phyloP scores from a whole-genome alignment of 2,329 filamentous ascomycete species.

The Monilinia fructicola region DNA sequence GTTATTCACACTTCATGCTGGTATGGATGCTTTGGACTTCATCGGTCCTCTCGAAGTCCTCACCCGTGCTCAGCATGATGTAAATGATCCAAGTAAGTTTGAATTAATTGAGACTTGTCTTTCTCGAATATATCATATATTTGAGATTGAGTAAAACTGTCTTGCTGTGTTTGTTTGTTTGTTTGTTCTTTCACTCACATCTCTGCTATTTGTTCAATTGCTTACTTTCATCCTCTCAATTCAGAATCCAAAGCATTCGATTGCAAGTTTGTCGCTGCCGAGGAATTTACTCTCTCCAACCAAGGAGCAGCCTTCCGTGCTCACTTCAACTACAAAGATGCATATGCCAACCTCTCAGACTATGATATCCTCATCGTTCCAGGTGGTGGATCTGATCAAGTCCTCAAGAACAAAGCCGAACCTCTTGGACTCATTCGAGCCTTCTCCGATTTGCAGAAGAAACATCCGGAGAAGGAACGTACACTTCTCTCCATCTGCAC shows the following conservation, averaged over 20 bases:
- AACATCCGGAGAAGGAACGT: slow-evolving; percentile 75
- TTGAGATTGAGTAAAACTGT: neutral
- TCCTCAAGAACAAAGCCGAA: slow-evolving; percentile 67
- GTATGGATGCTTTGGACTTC: slow-evolving; percentile 58
- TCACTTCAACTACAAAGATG: slow-evolving; percentile 77
- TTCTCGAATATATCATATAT: neutral
- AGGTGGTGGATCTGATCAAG: slow-evolving; percentile 61
- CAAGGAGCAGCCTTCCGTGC: slow-evolving; percentile 70
- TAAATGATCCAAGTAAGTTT: slow-evolving; percentile 50
- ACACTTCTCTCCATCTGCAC: slow-evolving; percentile 80
- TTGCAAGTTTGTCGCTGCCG: slow-evolving; percentile 43
- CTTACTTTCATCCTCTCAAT: neutral
- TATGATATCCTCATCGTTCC: slow-evolving; percentile 79
- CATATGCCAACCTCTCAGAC: slow-evolving; percentile 56
- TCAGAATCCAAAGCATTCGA: slow-evolving; percentile 38
- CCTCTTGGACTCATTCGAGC: slow-evolving; percentile 71
- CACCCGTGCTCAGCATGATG: slow-evolving; percentile 52
- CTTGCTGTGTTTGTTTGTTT: slow-evolving; percentile 5
- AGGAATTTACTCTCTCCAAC: slow-evolving; percentile 53
- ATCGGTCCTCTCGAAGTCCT: slow-evolving; percentile 59
- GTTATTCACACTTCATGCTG: slow-evolving; percentile 55
- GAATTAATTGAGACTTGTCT: slow-evolving; percentile 13
- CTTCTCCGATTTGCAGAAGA: slow-evolving; percentile 77
- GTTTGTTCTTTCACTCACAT: neutral
- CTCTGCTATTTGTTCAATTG: neutral